Conservation (phyloP, 345 rosid species). For the Capsella bursapastoris region DNA sequence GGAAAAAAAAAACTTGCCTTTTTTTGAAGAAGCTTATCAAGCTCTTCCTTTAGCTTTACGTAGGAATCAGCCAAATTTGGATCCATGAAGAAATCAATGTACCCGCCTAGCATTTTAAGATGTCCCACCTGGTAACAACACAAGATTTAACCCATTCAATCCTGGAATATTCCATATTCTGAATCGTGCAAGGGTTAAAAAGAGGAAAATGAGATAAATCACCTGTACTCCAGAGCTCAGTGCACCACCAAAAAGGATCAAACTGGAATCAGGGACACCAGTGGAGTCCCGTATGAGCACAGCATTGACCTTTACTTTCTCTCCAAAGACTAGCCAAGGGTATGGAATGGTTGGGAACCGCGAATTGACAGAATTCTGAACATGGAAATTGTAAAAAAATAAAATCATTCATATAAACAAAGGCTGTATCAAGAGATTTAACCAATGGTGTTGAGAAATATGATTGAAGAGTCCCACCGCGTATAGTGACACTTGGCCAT, state of each 20-base stretch:
- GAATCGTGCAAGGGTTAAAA: not conserved
- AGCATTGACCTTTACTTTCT: conserved; percentile 89
- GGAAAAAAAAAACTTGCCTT: conserved; percentile 50
- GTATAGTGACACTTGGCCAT: conserved; percentile 88
- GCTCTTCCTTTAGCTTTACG: conserved; percentile 82
- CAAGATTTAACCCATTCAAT: conserved; percentile 13
- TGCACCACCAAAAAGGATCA: conserved; percentile 89
- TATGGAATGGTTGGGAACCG: conserved; percentile 83
- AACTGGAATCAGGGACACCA: conserved; percentile 90
- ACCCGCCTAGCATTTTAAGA: conserved; percentile 92
- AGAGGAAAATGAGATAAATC: conserved; percentile 23
- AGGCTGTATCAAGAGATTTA: not conserved
- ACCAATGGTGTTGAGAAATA: conserved; percentile 20
- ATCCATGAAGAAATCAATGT: conserved; percentile 92
- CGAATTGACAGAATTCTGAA: conserved; percentile 96
- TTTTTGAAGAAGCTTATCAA: conserved; percentile 68
- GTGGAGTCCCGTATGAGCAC: conserved; percentile 97
- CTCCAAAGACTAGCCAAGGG: conserved; percentile 98
- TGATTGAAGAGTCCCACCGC: conserved; percentile 57
- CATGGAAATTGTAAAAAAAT: not conserved
- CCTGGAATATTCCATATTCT: not conserved
- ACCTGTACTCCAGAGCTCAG: conserved; percentile 77
- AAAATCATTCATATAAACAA: not conserved
- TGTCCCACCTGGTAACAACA: conserved; percentile 70
- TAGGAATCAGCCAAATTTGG: conserved; percentile 87